Evolutionary conservation across 1,284 basidiomycete species (phyloP), one percentile per base, ranked within the genome.

Genomic region (Ustilago crameri): DNA sequence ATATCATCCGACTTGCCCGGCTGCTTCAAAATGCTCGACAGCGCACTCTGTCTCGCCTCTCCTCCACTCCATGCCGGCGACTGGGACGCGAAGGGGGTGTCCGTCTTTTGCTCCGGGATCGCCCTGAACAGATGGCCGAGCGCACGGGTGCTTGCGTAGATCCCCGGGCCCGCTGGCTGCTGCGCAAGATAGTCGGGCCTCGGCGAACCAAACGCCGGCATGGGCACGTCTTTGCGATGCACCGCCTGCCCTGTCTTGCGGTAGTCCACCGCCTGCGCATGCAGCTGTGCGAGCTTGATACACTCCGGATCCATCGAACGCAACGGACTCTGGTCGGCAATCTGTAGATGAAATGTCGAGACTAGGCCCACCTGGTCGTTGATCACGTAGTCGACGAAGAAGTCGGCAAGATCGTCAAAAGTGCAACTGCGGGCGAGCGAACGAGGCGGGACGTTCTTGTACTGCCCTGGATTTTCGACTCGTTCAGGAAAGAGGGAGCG

Each of bases 371-470:
- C 27, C 87, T 78, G 56, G 75, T 91, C 89, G 50, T 87, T 89
- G 71, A 85, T 88, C 9, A 64, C 43, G 23, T 48, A 91, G 58
- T 91, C 89, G 51, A 90, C 86, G 15, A 91, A 87, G 76, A 91
- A 92, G 46, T 91, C 88, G 2, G 88, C 89, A 2, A 91, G 89
- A 82, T 90, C 92, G 17, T 78, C 84, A 85, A 89, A 90, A 10
- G 50, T 60, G 80, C 87, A 89, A 34, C 84, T 86, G 27, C 87
- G 86, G 42, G 86, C 78, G 1, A 91, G 79, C 3, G 85, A 46
- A 54, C 87, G 87, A 70, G 83, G 87, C 10, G 79, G 74, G 0
- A 87, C 87, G 1, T 87, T 84, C 3, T 84, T 74, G 10, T 91
- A 91, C n/a, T 82, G 79, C 2, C 87, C 89, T 5, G 90, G 87